Base-by-base conservation (phyloP, 2,329 filamentous ascomycete species). In the Talaromyces verruculosus region DNA sequence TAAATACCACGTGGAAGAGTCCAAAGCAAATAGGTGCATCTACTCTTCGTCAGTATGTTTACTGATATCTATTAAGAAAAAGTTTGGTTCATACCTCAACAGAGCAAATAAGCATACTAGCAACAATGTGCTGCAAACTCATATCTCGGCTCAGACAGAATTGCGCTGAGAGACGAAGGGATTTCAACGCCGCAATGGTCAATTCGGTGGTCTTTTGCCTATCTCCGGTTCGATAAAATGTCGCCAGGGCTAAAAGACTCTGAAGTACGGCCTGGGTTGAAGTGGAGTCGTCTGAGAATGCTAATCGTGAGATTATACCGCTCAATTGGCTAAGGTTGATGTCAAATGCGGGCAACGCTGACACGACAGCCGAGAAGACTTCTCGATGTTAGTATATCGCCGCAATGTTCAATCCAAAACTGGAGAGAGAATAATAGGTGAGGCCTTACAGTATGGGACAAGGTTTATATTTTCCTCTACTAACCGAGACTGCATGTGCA, bases 61-160 rank as follows among this genome's bases (percentile, higher is more conserved):
- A 5, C 6, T 1, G 22, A n/a, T 15, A 51, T 25, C 5, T 25
- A 3, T 15, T 25, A 51, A 51, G 22, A 33, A 19, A 17, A 22
- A 35, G n/a, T 11, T 25, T 13, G 8, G n/a, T 43, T n/a, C 3
- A 3, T 63, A 63, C 61, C 61, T 63, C 61, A 3, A 63, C 33
- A 25, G 47, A 55, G 15, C 61, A 63, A 47, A 63, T 55, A 13
- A 63, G 51, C 41, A 63, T 57, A 30, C 61, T 53, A 11, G 62
- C 39, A 64, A 64, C 37, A 19, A 64, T 47, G 30, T 64, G 62
- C 22, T 64, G 62, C 37, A 64, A 37, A 17, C 49, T 41, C 41
- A 58, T 43, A 25, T 59, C 49, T 37, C 28, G 53, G 4, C 51
- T 19, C n/a, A 64, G 5, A 39, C 41, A 19, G 6, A 22, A 45